These are phyloP conservation scores for Peziza echinospora DNA, from an alignment of 495 filamentous ascomycete species.

Conservation along the genomic window DNA sequence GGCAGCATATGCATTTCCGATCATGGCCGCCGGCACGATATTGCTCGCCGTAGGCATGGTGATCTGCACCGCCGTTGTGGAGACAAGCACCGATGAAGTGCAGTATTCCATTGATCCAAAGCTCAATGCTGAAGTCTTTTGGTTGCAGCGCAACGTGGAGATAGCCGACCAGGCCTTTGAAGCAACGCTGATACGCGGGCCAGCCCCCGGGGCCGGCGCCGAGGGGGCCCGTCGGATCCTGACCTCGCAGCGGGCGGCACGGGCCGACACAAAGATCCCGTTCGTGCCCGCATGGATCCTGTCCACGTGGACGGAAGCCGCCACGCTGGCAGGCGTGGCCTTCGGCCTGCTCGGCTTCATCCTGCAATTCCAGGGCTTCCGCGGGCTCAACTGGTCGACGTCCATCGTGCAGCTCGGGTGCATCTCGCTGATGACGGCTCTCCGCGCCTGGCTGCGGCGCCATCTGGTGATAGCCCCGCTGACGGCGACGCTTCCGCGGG, in stretches of 20 bases:
- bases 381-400: conserved; percentile 29
- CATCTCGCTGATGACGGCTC: conserved; percentile 26
- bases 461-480: conserved; percentile 21
- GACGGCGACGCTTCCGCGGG: conserved; percentile 16
- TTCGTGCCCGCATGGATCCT: neutral
- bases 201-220: neutral
- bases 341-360: conserved; percentile 27
- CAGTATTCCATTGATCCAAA: no score
- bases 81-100: conserved; percentile 11
- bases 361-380: conserved; percentile 29
- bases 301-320: neutral
- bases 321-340: conserved; percentile 6
- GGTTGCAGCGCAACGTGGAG: conserved; percentile 1
- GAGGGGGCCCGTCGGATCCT: neutral
- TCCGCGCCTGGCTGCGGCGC: conserved; percentile 28
- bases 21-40: conserved; percentile 4
- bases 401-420: conserved; percentile 26
- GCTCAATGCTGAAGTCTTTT: neutral
- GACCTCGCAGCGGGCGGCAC: neutral
- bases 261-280: neutral
- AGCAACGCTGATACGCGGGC: neutral
- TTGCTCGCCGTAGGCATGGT: conserved; percentile 7
- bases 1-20: neutral
- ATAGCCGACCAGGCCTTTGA: conserved; percentile 4
- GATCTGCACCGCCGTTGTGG: conserved; percentile 9